Conservation (phyloP, 352 stramenopile genomes). For the Pythium coloratum region DNA sequence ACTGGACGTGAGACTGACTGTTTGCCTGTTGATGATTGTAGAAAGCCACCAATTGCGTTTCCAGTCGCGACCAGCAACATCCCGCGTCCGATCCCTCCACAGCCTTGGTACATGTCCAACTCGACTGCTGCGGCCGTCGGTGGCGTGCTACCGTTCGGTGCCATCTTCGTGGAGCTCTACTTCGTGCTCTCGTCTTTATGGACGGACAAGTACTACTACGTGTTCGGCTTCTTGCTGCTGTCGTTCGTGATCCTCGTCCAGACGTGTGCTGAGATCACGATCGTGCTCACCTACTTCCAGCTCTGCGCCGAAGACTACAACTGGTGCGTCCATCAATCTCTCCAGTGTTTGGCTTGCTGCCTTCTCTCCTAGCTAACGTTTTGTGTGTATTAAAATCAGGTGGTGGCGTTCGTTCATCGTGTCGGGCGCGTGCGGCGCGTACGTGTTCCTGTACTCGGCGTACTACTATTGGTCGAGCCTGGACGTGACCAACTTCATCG, state of each 20-base stretch:
- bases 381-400: conserved; percentile 32
- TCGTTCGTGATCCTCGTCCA: conserved; percentile 98
- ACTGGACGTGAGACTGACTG: conserved; percentile 4
- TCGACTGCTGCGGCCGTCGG: conserved; percentile 93
- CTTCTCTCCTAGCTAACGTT: not conserved
- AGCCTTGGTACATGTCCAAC: conserved; percentile 98
- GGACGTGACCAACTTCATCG: conserved; percentile 93
- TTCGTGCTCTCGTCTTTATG: conserved; percentile 99
- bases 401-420: conserved; percentile 99
- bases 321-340: conserved; percentile 82
- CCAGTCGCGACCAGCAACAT: conserved; percentile 98
- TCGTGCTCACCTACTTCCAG: conserved; percentile 99
- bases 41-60: conserved; percentile 91
- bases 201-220: conserved; percentile 99
- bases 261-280: conserved; percentile 98
- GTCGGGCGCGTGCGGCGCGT: conserved; percentile 94
- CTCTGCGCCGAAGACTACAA: conserved; percentile 99
- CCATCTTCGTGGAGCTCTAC: conserved; percentile 99
- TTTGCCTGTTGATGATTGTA: conserved; percentile 23
- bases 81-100: conserved; percentile 96
- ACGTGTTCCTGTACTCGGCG: conserved; percentile 99
- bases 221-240: conserved; percentile 99
- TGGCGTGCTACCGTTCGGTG: conserved; percentile 98
- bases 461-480: conserved; percentile 98
- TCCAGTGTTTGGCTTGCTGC: not conserved